A percentile compares a stretch with the other conserved stretches of the same genome.
phyloP scores from a whole-genome alignment of 805 yeast genomes.

The Zygotorulaspora sp. region DNA sequence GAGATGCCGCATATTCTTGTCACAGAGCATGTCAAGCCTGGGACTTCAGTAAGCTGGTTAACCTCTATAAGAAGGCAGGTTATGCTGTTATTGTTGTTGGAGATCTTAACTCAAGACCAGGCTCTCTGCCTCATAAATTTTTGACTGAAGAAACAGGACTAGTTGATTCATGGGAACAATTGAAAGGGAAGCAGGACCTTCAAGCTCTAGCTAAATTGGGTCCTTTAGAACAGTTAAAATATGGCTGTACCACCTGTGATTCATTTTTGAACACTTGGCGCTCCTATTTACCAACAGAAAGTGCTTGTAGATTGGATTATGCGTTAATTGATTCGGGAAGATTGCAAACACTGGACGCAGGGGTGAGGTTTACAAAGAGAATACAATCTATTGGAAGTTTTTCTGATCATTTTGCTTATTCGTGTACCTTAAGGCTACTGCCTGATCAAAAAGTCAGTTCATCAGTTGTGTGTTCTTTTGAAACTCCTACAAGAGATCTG shows the following conservation, averaged over 20 bases:
- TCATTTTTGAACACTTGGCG: constrained; percentile 87
- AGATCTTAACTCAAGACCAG: constrained; percentile 86
- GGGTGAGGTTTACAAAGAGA: constrained; percentile 68
- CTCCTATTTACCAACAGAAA: constrained; percentile 42
- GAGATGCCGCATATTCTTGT: constrained; percentile 85
- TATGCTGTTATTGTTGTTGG: constrained; percentile 88
- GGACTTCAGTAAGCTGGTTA: constrained; percentile 75
- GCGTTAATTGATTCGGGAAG: constrained; percentile 64
- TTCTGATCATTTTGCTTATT: constrained; percentile 90
- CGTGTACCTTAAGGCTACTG: constrained; percentile 39
- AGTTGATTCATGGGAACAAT: constrained; percentile 75
- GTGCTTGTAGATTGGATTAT: constrained; percentile 88
- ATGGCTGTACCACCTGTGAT: constrained; percentile 89
- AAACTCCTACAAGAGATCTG: constrained; percentile 11
- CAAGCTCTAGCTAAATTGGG: constrained; percentile 42
- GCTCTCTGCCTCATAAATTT: constrained; percentile 72
- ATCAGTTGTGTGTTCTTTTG: constrained; percentile 3
- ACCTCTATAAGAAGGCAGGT: constrained; percentile 62
- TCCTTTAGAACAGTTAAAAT: constrained; percentile 57
- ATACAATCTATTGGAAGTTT: constrained; percentile 67
- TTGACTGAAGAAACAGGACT: constrained; percentile 66
- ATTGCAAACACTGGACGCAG: constrained; percentile 54
- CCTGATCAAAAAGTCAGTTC: constrained; percentile 13
- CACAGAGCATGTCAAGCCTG: constrained; percentile 95
- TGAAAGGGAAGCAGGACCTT: constrained; percentile 47